Base-by-base conservation (phyloP, 129 eudicot species). In the Heracleum sosnowskyi region DNA sequence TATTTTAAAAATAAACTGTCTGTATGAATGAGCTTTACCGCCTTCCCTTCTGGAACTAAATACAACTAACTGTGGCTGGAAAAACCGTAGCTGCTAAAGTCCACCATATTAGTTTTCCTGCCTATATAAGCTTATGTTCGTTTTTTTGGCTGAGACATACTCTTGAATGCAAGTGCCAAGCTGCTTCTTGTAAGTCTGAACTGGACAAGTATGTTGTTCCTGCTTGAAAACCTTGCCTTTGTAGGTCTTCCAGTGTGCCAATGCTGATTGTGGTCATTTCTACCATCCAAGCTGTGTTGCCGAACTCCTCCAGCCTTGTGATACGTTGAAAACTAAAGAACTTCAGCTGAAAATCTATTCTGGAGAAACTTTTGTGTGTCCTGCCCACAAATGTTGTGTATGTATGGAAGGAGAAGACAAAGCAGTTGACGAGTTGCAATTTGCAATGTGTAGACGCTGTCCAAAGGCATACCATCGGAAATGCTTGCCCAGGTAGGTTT, bases 381-480 rank as follows among this genome's bases (percentile, higher is more conserved):
- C 98, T 51, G 84, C 85, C 17, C 98, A 93, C 83, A 89, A 82
- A 80, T 93, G 98, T 46, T 76, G 18, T 60, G 28, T 71, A 15
- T 93, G 98, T 81, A 81, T 80, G 69, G 78, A 73, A 78, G 90
- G 87, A 46, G 98, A 93, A 85, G 86, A 89, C 53, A 87, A 82
- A 79, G 79, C 73, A 1, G 82, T 53, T 39, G 41, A 36, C 40
- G 90, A 85, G 2, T 81, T 91, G 86, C 95, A 91, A 63, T 91
- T 93, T 83, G 98, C 97, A 29, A 77, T 91, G 28, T 91, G 98
- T 76, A 87, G 98, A 80, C 95, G 98, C 77, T 93, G 97, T 83
- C 98, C 98, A 28, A 89, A 82, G 79, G 88, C 95, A 49, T 93
- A 90, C 82, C 98, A 93, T 83, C 83, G 97, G 22, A 87, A 86